phyloP scores from a whole-genome alignment of 176 grass and related monocot genomes.

The Zea luxurians region DNA sequence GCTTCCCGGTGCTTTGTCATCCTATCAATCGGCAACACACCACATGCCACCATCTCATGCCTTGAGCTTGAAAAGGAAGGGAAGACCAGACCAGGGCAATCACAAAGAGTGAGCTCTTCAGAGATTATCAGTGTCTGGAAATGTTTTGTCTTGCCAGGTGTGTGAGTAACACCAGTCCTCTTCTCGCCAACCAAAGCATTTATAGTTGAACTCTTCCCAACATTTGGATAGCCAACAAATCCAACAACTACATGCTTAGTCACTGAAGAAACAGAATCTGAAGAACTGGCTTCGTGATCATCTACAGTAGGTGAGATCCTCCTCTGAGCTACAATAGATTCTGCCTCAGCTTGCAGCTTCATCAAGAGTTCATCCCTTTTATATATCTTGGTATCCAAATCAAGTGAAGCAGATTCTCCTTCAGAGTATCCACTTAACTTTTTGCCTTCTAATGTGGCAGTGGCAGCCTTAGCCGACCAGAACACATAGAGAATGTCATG shows the following conservation, averaged over 20 bases:
- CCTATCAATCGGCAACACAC: slow-evolving; percentile 81
- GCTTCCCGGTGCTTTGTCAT: slow-evolving; percentile 84
- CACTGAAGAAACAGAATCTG: slow-evolving; percentile 42
- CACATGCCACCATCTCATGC: slow-evolving; percentile 94
- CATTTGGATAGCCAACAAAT: slow-evolving; percentile 98
- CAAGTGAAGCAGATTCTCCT: slow-evolving; percentile 37
- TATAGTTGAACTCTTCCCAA: slow-evolving; percentile 96
- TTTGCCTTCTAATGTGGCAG: slow-evolving; percentile 84
- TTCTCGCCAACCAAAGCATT: slow-evolving; percentile 92
- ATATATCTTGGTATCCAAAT: slow-evolving; percentile 79
- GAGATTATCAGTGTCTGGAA: slow-evolving; percentile 97
- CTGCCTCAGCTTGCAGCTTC: slow-evolving; percentile 77
- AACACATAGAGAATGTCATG: slow-evolving; percentile 78
- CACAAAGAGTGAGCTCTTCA: slow-evolving; percentile 78
- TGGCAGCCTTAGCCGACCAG: slow-evolving; percentile 95
- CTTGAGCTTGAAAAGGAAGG: slow-evolving; percentile 95
- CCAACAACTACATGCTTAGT: slow-evolving; percentile 81
- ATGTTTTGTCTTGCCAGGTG: slow-evolving; percentile 95
- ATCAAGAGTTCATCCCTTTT: slow-evolving; percentile 73
- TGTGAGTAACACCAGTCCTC: slow-evolving; percentile 84
- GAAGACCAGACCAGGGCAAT: slow-evolving; percentile 92
- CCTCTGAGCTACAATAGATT: slow-evolving; percentile 60
- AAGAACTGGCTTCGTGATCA: slow-evolving; percentile 33
- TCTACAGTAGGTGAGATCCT: slow-evolving; percentile 26
- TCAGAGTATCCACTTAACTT: slow-evolving; percentile 41